Percentiles rank a stretch among this genome's conserved stretches.
Conservation (phyloP, 1,284 basidiomycete species). For the Ceratobasidium sp. region DNA sequence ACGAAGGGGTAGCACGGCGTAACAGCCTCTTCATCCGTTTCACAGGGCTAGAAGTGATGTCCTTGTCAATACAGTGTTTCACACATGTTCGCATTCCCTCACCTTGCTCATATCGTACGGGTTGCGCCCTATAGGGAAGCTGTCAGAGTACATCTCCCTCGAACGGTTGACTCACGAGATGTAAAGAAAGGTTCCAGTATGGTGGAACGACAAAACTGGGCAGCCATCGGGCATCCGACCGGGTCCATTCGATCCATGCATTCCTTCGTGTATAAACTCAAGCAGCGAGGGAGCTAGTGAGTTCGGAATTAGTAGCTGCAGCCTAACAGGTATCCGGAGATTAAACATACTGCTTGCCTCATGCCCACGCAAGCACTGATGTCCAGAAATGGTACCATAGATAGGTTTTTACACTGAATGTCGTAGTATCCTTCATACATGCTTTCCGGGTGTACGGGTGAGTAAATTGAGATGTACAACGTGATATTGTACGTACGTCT, state of each 20-base stretch:
- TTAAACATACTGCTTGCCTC: slow-evolving; percentile 55
- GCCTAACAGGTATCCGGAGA: no score
- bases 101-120: slow-evolving; percentile 27
- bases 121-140: background rate
- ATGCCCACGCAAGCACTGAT: slow-evolving; percentile 58
- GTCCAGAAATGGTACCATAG: slow-evolving; percentile 58
- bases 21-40: slow-evolving; percentile 2
- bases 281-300: slow-evolving; percentile 10
- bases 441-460: slow-evolving; percentile 37
- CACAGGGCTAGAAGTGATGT: slow-evolving; percentile 13
- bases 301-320: background rate
- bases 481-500: slow-evolving; percentile 27
- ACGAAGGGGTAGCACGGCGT: slow-evolving; percentile 52
- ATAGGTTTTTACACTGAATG: slow-evolving; percentile 48
- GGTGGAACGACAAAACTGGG: background rate
- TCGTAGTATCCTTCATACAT: slow-evolving; percentile 49
- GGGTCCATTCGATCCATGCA: slow-evolving; percentile 33
- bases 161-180: background rate
- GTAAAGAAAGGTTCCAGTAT: background rate
- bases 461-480: background rate
- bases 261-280: slow-evolving; percentile 5
- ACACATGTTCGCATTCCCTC: background rate
- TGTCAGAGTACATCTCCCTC: background rate
- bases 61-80: background rate
- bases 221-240: slow-evolving; percentile 24